Conservation (phyloP, 2,329 filamentous ascomycete genomes). For the Colletotrichum endophyticum region DNA sequence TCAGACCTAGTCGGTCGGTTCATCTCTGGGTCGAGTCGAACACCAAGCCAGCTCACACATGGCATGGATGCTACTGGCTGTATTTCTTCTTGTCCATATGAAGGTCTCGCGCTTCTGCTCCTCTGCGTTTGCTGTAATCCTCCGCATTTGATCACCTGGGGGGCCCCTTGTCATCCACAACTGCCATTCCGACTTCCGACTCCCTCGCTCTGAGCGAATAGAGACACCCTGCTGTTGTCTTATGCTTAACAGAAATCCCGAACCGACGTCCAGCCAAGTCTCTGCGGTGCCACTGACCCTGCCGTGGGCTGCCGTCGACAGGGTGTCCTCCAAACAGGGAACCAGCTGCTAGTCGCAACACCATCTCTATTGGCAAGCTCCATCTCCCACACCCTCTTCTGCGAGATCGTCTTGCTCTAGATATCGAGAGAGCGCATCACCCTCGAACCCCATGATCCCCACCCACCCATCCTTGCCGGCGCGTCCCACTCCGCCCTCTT, state of each 20-base stretch:
- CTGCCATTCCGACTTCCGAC: constrained; percentile 20
- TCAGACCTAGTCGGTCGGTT: not conserved
- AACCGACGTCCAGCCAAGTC: not conserved
- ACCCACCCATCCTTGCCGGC: constrained; percentile 16
- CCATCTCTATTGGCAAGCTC: not conserved
- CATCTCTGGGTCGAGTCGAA: not conserved
- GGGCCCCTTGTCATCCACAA: constrained; percentile 4
- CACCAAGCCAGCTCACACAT: not conserved
- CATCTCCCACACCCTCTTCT: constrained; percentile 20
- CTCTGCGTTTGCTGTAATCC: not conserved
- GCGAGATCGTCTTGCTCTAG: constrained; percentile 13
- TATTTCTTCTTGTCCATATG: not conserved
- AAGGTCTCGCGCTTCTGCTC: not conserved
- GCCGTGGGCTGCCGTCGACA: not conserved
- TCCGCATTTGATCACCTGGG: not conserved
- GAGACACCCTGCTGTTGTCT: not conserved
- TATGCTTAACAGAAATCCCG: constrained; percentile 18
- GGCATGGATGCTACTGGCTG: not conserved
- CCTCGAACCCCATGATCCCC: constrained; percentile 19
- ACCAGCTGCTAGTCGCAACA: not conserved
- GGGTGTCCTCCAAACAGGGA: constrained; percentile 11
- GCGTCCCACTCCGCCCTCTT: constrained; percentile 3
- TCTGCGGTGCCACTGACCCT: constrained; percentile 3
- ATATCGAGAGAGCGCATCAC: constrained; percentile 9
- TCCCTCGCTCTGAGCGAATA: not conserved